Percentiles rank a stretch among this genome's conserved stretches.
These are phyloP conservation scores for Elsinoe perseae DNA, from an alignment of 2,329 filamentous ascomycete species.

Conservation along the genomic window DNA sequence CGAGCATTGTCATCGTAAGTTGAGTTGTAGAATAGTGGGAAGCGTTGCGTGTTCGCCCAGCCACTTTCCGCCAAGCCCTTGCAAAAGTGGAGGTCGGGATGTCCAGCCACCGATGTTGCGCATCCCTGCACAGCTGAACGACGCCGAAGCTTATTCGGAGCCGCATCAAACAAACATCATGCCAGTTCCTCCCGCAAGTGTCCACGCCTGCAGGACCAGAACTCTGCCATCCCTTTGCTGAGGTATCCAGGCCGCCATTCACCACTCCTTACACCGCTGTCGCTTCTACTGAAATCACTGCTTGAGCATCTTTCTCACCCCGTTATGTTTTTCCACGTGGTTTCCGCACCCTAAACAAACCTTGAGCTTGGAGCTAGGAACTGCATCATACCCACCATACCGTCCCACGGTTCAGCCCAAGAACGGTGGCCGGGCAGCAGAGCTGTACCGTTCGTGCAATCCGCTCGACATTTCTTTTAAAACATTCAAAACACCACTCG, in stretches of 20 bases:
- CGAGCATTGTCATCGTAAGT: not conserved
- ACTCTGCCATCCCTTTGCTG: not conserved
- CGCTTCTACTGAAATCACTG: not conserved
- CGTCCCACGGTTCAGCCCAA: constrained; percentile 10
- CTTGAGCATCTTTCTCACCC: not conserved
- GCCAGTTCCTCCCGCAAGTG: not conserved
- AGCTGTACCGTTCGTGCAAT: constrained; percentile 10
- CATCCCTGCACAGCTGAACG: constrained; percentile 7
- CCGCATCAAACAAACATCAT: constrained; percentile 15
- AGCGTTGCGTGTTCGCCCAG: constrained; percentile 10
- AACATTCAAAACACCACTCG: not conserved
- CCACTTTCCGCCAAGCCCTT: not conserved
- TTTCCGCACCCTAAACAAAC: constrained; percentile 1
- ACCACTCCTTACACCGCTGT: not conserved
- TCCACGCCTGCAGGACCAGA: not conserved
- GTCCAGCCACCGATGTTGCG: not conserved
- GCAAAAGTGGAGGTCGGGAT: not conserved
- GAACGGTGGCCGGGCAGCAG: constrained; percentile 13
- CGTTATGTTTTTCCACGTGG: not conserved
- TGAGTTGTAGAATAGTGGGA: constrained; percentile 3
- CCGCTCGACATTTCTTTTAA: constrained; percentile 1
- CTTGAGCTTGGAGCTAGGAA: constrained; percentile 5
- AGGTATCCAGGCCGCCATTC: constrained; percentile 9
- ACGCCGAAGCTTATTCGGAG: constrained; percentile 12
- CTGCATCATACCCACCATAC: constrained; percentile 10